A percentile compares a stretch with the other conserved stretches of the same genome.
Evolutionary conservation across 176 grass and related monocot genomes (phyloP).

Genomic region (Triticum dicoccoides): DNA sequence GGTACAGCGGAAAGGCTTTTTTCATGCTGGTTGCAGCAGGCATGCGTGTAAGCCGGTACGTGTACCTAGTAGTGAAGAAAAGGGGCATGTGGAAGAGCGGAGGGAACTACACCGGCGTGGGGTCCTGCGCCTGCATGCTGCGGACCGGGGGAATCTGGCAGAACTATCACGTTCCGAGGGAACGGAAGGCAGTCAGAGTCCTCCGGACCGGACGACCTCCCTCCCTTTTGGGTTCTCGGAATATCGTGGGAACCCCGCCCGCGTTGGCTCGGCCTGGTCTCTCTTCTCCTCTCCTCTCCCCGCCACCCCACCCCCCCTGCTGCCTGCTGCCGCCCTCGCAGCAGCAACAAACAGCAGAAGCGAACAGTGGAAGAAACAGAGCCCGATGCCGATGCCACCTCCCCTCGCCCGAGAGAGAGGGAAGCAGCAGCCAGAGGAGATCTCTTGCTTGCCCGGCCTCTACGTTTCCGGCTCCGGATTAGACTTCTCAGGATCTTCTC

Average conservation of each 20-base stretch:
- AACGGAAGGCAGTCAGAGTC: slow-evolving; percentile 30
- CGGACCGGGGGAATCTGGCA: slow-evolving; percentile 66
- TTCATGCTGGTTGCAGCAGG: background rate
- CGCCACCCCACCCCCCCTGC: background rate
- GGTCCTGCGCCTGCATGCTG: slow-evolving; percentile 15
- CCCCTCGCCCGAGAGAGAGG: background rate
- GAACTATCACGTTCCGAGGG: slow-evolving; percentile 62
- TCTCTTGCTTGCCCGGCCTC: slow-evolving; percentile 49
- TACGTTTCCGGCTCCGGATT: slow-evolving; percentile 52
- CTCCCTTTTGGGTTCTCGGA: slow-evolving; percentile 11
- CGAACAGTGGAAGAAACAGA: slow-evolving; percentile 44
- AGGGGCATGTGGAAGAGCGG: background rate
- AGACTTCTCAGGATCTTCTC: slow-evolving; percentile 29
- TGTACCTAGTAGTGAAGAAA: slow-evolving; percentile 15
- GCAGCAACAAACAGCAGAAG: slow-evolving; percentile 16
- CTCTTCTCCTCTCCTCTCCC: background rate
- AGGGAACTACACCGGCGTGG: background rate
- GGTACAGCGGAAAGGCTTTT: background rate
- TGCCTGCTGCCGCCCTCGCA: background rate
- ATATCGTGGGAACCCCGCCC: slow-evolving; percentile 40
- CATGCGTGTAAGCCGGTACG: background rate
- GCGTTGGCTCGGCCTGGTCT: background rate
- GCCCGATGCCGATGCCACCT: slow-evolving; percentile 1
- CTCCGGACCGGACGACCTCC: background rate
- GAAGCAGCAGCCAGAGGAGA: background rate